These are phyloP conservation scores for Scedosporium apiospermum DNA, from an alignment of 2,329 filamentous ascomycete genomes.

Conservation along the genomic window DNA sequence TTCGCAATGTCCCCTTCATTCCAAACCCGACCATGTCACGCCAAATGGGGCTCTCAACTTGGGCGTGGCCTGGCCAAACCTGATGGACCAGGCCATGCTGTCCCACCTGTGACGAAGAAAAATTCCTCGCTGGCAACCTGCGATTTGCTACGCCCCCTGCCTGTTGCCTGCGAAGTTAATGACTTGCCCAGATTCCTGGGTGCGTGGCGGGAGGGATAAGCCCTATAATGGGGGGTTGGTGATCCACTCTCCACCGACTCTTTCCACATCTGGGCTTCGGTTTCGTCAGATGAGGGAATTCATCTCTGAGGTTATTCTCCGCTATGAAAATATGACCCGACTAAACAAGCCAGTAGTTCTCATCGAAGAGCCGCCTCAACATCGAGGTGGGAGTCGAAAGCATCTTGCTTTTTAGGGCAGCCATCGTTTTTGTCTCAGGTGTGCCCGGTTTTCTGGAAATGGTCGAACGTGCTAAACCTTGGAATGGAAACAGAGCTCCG, in stretches of 20 bases:
- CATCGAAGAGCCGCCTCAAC: background rate
- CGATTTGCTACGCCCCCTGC: background rate
- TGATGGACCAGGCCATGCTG: background rate
- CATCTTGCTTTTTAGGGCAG: background rate
- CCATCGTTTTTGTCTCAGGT: background rate
- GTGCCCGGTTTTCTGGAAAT: background rate
- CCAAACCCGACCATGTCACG: background rate
- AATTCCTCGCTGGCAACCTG: background rate
- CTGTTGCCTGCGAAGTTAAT: background rate
- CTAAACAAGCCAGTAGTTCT: background rate
- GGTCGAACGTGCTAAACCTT: background rate
- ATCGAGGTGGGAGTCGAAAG: background rate
- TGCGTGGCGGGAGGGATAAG: background rate
- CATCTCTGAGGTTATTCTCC: background rate
- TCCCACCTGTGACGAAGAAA: background rate
- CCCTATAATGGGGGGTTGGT: background rate
- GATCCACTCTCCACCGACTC: background rate
- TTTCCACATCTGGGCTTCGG: background rate
- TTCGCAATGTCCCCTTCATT: background rate
- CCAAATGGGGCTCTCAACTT: background rate
- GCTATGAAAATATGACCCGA: too few relatives aligned
- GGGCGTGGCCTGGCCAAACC: too few relatives aligned
- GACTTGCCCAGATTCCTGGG: background rate
- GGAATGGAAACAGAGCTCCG: background rate
- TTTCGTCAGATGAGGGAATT: background rate